phyloP scores from a whole-genome alignment of 2,329 filamentous ascomycete genomes.

The Sphaerulina populicola region DNA sequence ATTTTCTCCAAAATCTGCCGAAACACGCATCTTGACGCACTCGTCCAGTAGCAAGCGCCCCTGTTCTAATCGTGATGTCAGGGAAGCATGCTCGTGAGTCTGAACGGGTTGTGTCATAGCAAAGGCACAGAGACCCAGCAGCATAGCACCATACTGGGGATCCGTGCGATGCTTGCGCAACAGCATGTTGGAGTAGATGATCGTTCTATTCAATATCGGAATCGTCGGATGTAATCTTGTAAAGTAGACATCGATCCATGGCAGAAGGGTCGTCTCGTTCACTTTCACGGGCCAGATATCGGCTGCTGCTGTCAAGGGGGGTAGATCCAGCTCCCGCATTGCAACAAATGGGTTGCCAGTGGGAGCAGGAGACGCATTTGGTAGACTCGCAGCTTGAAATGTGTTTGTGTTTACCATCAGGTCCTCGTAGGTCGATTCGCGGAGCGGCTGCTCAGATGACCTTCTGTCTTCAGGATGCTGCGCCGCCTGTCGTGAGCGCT shows the following conservation, averaged over 20 bases:
- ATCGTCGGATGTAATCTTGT: conserved; percentile 39
- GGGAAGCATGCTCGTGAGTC: conserved; percentile 34
- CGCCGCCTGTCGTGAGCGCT: not conserved
- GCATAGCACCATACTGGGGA: conserved; percentile 39
- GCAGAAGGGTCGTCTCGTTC: conserved; percentile 35
- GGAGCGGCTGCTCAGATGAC: conserved; percentile 4
- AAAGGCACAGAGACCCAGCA: conserved; percentile 38
- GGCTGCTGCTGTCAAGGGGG: conserved; percentile 19
- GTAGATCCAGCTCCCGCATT: conserved; percentile 30
- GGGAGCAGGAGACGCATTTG: conserved; percentile 31
- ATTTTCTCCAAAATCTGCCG: conserved; percentile 33
- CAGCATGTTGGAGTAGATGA: conserved; percentile 38
- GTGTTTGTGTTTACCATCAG: conserved; percentile 23
- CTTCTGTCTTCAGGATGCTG: not conserved
- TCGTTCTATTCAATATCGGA: conserved; percentile 36
- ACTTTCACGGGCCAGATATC: conserved; percentile 36
- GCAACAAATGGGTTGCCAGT: conserved; percentile 26
- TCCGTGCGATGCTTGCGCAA: conserved; percentile 38
- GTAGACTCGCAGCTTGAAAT: conserved; percentile 32
- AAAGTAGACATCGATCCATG: conserved; percentile 39
- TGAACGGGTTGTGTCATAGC: conserved; percentile 40
- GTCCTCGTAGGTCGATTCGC: conserved; percentile 25
- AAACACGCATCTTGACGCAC: conserved; percentile 39
- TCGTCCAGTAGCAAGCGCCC: conserved; percentile 39
- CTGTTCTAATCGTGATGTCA: conserved; percentile 29